A percentile compares a stretch with the other conserved stretches of the same genome.
These are phyloP conservation scores for Talaromyces sp. DNA, from an alignment of 2,329 filamentous ascomycete species.

Conservation along the genomic window DNA sequence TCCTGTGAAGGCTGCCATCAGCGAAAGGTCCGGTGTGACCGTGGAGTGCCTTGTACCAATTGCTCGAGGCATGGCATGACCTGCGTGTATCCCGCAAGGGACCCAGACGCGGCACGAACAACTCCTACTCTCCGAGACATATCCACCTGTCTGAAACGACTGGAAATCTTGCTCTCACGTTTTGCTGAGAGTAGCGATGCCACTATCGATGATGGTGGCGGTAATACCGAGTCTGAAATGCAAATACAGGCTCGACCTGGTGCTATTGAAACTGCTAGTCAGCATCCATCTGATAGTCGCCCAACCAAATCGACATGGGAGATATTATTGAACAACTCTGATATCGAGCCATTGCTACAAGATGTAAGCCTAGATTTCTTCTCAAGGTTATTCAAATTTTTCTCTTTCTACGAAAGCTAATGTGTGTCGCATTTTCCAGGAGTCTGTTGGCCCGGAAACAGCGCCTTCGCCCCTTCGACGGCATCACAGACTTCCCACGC, in stretches of 20 bases:
- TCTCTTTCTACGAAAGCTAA: neutral
- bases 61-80: conserved; percentile 15
- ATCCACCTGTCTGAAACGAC: conserved; percentile 12
- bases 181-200: conserved; percentile 3
- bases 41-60: conserved; percentile 21
- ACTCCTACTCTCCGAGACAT: conserved; percentile 15
- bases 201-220: neutral
- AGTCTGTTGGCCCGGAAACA: conserved; percentile 1
- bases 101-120: conserved; percentile 8
- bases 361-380: neutral
- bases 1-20: conserved; percentile 21
- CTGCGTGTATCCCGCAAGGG: conserved; percentile 16
- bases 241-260: neutral
- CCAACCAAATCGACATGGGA: conserved; percentile 12
- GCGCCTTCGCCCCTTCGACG: neutral
- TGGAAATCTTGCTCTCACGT: conserved; percentile 12
- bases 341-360: conserved; percentile 6
- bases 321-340: conserved; percentile 12
- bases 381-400: neutral
- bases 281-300: neutral
- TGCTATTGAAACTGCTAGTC: neutral
- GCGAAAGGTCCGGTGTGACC: conserved; percentile 26
- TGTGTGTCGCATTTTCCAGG: neutral
- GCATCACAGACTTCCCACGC: neutral
- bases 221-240: neutral